phyloP scores from a whole-genome alignment of 2,329 filamentous ascomycete genomes.

The Daldinia eschscholtzii region DNA sequence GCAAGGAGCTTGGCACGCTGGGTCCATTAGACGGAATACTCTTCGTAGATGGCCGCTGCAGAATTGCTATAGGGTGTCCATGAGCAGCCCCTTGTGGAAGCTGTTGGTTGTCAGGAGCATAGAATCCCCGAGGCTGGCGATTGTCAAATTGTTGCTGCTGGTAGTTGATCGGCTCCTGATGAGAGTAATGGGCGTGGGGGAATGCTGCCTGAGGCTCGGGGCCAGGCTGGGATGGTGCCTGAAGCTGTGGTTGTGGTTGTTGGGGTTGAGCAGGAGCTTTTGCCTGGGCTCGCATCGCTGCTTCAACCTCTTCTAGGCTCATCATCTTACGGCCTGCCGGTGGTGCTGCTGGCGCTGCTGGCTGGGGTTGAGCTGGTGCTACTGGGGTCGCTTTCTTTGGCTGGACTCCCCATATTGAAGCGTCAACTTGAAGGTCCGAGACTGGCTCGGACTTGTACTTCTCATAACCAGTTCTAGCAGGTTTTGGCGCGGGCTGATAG shows the following conservation, averaged over 20 bases:
- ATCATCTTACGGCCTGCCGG: conserved; percentile 79
- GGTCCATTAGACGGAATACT: conserved; percentile 55
- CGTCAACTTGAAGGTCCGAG: conserved; percentile 91
- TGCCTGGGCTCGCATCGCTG: conserved; percentile 82
- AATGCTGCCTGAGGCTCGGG: conserved; percentile 42
- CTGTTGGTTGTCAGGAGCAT: conserved; percentile 47
- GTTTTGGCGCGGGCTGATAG: conserved; percentile 63
- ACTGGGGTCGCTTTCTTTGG: conserved; percentile 66
- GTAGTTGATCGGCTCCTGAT: conserved; percentile 48
- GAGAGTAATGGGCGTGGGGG: conserved; percentile 48
- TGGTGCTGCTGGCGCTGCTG: conserved; percentile 40
- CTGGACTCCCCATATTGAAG: conserved; percentile 88
- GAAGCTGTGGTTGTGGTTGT: conserved; percentile 51
- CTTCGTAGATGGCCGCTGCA: conserved; percentile 66
- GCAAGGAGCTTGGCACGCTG: conserved; percentile 51
- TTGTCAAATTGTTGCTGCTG: conserved; percentile 49
- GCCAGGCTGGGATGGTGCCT: conserved; percentile 50
- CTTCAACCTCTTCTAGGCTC: conserved; percentile 97
- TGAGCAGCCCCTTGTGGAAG: conserved; percentile 54
- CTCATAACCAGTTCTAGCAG: conserved; percentile 87
- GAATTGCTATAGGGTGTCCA: conserved; percentile 65
- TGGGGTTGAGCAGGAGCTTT: conserved; percentile 58
- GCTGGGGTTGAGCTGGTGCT: conserved; percentile 36
- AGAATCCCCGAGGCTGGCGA: conserved; percentile 47
- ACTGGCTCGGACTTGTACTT: conserved; percentile 88